Percentiles rank a stretch among this genome's conserved stretches.
These are phyloP conservation scores for Achlya hypogyna DNA, from an alignment of 352 stramenopile species.

Conservation along the genomic window DNA sequence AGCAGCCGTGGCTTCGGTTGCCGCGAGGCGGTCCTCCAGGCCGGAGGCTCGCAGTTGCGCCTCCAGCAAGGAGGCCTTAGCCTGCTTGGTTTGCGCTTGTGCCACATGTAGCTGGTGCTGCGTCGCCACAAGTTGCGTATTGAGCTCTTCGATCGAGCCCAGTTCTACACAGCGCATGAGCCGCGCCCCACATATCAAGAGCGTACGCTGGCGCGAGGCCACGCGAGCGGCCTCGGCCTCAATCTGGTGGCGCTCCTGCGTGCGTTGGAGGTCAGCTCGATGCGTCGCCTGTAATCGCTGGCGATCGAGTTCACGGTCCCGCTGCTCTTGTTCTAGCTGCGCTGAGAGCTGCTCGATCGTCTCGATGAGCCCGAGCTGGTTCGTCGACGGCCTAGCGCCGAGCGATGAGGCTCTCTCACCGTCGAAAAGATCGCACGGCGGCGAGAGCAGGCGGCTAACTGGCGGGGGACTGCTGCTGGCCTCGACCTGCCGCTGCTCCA, in stretches of 20 bases:
- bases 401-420: background rate
- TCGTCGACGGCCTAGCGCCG: slow-evolving; percentile 3
- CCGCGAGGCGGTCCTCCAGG: slow-evolving; percentile 34
- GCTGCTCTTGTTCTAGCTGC: slow-evolving; percentile 44
- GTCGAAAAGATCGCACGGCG: too few relatives aligned
- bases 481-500: slow-evolving; percentile 5
- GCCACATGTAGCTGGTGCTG: slow-evolving; percentile 18
- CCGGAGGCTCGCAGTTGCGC: slow-evolving; percentile 17
- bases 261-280: slow-evolving; percentile 43
- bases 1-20: slow-evolving; percentile 26
- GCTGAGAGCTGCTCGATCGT: slow-evolving; percentile 55
- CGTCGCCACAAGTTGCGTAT: slow-evolving; percentile 11
- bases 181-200: too few relatives aligned
- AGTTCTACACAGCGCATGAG: background rate
- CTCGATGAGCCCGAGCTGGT: slow-evolving; percentile 41
- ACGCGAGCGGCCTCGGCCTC: slow-evolving; percentile 60
- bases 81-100: slow-evolving; percentile 33
- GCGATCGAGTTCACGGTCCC: slow-evolving; percentile 30
- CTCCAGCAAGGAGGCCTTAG: slow-evolving; percentile 42
- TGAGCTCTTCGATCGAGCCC: slow-evolving; percentile 15
- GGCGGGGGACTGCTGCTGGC: slow-evolving; percentile 5
- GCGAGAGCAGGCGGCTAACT: too few relatives aligned
- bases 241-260: slow-evolving; percentile 53
- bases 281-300: slow-evolving; percentile 33
- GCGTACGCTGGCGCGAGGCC: slow-evolving; percentile 37